A percentile compares a stretch with the other conserved stretches of the same genome.
These are phyloP conservation scores for Mortierella sp. DNA, from an alignment of 371 early-diverging fungal species.

Conservation along the genomic window DNA sequence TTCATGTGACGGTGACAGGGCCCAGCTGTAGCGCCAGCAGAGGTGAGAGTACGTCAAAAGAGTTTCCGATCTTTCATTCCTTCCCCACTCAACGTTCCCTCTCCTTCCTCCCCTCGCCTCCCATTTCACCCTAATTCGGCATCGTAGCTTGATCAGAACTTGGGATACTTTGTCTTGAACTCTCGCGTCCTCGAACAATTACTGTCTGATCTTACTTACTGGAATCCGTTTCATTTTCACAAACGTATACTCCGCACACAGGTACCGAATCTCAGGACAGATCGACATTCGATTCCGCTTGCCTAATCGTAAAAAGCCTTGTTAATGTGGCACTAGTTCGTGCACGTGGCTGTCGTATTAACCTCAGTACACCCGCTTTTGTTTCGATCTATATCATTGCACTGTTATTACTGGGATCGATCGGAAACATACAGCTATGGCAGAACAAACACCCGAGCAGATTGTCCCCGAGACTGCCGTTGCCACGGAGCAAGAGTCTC, in stretches of 20 bases:
- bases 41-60: not conserved
- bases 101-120: not conserved
- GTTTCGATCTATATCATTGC: constrained; percentile 4
- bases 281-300: not conserved
- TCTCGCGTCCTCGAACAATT: constrained; percentile 2
- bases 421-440: constrained; percentile 23
- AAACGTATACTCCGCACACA: not conserved
- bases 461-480: constrained; percentile 37
- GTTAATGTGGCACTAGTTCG: not conserved
- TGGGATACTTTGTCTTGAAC: constrained; percentile 15
- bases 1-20: constrained; percentile 1
- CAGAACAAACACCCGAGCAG: constrained; percentile 47
- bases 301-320: not conserved
- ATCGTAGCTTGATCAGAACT: constrained; percentile 16
- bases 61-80: constrained; percentile 28
- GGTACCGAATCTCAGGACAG: constrained; percentile 19
- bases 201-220: constrained; percentile 8
- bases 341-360: not conserved
- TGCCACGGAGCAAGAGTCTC: constrained; percentile 42
- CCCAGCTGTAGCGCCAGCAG: not conserved
- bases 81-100: constrained; percentile 11
- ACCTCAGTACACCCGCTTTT: not conserved
- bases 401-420: not conserved
- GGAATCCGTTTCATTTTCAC: constrained; percentile 11
- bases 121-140: not conserved